phyloP scores from a whole-genome alignment of 805 yeast genomes.

The Citeromyces nyonsensis region DNA sequence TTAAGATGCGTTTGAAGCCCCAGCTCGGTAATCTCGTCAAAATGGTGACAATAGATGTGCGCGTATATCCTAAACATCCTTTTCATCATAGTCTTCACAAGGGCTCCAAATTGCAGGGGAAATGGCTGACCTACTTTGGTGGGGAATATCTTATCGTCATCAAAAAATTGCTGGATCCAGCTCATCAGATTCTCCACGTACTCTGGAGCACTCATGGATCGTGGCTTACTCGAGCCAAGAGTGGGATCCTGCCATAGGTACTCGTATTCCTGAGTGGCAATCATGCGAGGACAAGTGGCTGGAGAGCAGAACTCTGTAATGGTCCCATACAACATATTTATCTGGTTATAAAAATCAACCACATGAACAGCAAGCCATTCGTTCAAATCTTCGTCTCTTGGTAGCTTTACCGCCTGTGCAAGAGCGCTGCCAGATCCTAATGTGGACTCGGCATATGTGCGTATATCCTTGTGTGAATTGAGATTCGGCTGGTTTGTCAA shows the following conservation, averaged over 20 bases:
- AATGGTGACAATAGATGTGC: slow-evolving; percentile 95
- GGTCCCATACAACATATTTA: slow-evolving; percentile 91
- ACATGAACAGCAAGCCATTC: slow-evolving; percentile 97
- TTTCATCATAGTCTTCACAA: slow-evolving; percentile 78
- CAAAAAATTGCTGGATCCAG: slow-evolving; percentile 90
- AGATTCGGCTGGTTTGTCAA: slow-evolving; percentile 7
- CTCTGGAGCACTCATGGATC: slow-evolving; percentile 81
- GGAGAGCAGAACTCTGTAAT: slow-evolving; percentile 96
- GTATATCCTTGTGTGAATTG: slow-evolving; percentile 51
- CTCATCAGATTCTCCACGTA: slow-evolving; percentile 87
- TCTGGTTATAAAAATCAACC: slow-evolving; percentile 93
- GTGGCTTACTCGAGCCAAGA: slow-evolving; percentile 18
- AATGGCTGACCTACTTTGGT: slow-evolving; percentile 84
- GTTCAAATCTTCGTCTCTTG: slow-evolving; percentile 78
- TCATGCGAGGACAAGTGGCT: slow-evolving; percentile 89
- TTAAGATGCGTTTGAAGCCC: slow-evolving; percentile 88
- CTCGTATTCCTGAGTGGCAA: slow-evolving; percentile 93
- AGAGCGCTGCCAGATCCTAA: slow-evolving; percentile 85
- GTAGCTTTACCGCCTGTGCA: slow-evolving; percentile 85
- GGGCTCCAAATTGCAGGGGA: slow-evolving; percentile 65
- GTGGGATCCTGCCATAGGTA: slow-evolving; percentile 86
- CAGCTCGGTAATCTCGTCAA: slow-evolving; percentile 84
- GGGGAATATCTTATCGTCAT: slow-evolving; percentile 84
- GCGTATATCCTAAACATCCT: slow-evolving; percentile 91
- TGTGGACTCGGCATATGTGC: slow-evolving; percentile 88